Base-by-base conservation (phyloP, 2,329 filamentous ascomycete genomes). In the Purpureocillium lavendulum region DNA sequence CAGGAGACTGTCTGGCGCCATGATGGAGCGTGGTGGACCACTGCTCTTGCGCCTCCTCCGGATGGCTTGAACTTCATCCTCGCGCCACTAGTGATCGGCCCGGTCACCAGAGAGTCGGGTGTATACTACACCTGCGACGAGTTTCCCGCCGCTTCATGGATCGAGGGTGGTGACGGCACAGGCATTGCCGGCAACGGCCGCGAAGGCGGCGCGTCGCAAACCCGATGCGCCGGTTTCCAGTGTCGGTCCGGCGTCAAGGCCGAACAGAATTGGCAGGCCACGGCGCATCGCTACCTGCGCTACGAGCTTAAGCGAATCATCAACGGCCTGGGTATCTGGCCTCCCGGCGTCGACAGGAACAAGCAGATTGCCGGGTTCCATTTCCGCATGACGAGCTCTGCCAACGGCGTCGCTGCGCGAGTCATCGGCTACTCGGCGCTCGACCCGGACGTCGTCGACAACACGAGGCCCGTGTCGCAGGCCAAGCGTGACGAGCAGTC, bases 121-220 rank as follows among this genome's bases (percentile, higher is more conserved):
- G 16, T 54, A 3, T 38, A 41, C 13, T 58, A 58, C 41, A 44
- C 45, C n/a, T 56, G 54, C 40, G 55, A 58, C 36, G 55, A 56
- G 42, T 58, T 56, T 35, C 55, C 55, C 4, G 49, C 54, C 1
- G 49, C 47, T 4, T 45, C 45, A 6, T 58, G 48, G 45, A 41
- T 56, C 30, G 52, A 56, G 43, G 55, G 53, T 30, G 54, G 53
- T 7, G 30, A 35, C n/a, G 45, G 44, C 35, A 14, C 14, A 7
- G 21, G 14, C 29, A 8, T 26, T 10, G 6, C 21, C 5, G 21
- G 21, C 21, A 26, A 26, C 21, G 10, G 21, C 21, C 21, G 6
- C 21, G 21, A 10, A 10, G 21, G 21, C 21, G 21, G 21, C 10
- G 21, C 33, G 12, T 28, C 39, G 18, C 17, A 45, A 12, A 47